phyloP scores from a whole-genome alignment of 73 alveolate genomes.

The Blepharisma japonicum region DNA sequence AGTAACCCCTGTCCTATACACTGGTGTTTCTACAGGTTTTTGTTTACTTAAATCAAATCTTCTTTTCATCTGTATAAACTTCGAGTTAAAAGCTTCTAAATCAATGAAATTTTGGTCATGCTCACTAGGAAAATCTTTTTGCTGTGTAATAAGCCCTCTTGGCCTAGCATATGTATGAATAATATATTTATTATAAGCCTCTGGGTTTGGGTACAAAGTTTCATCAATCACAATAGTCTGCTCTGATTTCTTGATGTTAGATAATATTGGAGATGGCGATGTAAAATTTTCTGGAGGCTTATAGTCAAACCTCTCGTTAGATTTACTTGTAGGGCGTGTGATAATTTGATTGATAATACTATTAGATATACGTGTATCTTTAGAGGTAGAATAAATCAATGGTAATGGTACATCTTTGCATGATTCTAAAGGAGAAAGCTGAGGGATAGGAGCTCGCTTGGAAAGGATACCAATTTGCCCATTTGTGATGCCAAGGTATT shows the following conservation, averaged over 20 bases:
- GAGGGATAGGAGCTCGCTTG: conserved; percentile 19
- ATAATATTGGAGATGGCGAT: too few relatives aligned
- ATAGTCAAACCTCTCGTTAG: too few relatives aligned
- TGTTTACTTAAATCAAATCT: too few relatives aligned
- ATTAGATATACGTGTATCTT: neutral
- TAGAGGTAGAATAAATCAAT: neutral
- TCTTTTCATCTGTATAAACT: too few relatives aligned
- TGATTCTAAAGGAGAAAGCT: neutral
- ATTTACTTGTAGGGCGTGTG: too few relatives aligned
- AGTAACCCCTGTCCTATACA: neutral
- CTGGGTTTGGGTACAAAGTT: neutral
- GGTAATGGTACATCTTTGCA: conserved; percentile 8
- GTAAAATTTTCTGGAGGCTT: too few relatives aligned
- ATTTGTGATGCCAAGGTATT: conserved; percentile 29
- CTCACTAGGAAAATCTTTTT: neutral
- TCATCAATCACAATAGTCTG: too few relatives aligned
- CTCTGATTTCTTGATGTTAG: too few relatives aligned
- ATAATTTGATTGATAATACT: neutral
- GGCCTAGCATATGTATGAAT: conserved; percentile 27
- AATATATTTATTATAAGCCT: neutral
- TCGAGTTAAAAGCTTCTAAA: neutral
- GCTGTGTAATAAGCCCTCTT: conserved; percentile 1
- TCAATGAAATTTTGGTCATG: neutral
- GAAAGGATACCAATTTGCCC: conserved; percentile 31
- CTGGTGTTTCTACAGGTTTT: neutral